Conservation (phyloP, 2,329 filamentous ascomycete genomes). For the Venturia pyrina region DNA sequence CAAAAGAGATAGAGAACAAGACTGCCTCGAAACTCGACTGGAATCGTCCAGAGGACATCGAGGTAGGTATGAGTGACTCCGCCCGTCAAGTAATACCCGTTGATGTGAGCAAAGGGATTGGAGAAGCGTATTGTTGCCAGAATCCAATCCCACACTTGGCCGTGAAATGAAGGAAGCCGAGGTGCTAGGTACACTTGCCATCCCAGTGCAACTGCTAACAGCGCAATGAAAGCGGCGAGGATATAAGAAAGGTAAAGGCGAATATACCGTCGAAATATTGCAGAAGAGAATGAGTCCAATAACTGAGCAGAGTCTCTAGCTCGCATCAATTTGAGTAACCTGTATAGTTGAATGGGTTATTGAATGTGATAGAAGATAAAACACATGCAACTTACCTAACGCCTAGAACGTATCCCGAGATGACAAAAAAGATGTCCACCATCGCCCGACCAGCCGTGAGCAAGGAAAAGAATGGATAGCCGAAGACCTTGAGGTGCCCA, state of each 20-base stretch:
- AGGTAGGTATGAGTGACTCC: not conserved
- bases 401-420: constrained; percentile 40
- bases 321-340: not conserved
- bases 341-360: not conserved
- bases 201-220: not conserved
- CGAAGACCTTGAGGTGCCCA: not conserved
- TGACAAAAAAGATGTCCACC: constrained; percentile 46
- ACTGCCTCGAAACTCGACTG: constrained; percentile 49
- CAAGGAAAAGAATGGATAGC: constrained; percentile 42
- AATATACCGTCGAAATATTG: not conserved
- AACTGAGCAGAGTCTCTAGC: not conserved
- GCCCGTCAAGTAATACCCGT: not conserved
- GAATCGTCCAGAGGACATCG: constrained; percentile 46
- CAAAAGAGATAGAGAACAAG: constrained; percentile 43
- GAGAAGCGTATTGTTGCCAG: not conserved
- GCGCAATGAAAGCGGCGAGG: not conserved
- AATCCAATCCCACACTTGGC: not conserved
- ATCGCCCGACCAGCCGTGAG: constrained; percentile 44
- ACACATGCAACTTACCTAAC: not conserved
- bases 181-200: not conserved
- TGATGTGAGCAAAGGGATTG: not conserved
- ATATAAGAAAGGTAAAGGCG: not conserved
- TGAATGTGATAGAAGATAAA: not conserved
- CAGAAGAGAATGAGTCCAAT: not conserved
- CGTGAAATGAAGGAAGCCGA: not conserved